phyloP scores from a whole-genome alignment of 345 rosid genomes.

The Clausena lansium region DNA sequence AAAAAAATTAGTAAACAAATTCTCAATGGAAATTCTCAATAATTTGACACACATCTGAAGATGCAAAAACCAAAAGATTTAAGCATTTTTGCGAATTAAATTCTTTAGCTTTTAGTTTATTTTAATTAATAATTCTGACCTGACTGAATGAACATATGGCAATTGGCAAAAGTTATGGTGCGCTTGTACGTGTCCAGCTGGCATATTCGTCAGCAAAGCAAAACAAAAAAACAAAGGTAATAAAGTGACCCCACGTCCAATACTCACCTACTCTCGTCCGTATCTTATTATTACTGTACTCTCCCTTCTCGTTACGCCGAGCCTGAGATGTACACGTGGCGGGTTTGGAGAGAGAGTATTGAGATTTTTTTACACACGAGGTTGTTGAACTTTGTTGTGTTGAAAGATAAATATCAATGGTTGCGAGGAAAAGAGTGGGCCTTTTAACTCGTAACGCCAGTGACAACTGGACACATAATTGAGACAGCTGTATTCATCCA shows the following conservation, averaged over 20 bases:
- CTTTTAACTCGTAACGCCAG: slow-evolving; percentile 25
- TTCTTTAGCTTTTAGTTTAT: background rate
- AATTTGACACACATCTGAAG: slow-evolving; percentile 9
- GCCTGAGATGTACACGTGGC: background rate
- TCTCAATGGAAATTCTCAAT: background rate
- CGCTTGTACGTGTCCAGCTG: slow-evolving; percentile 33
- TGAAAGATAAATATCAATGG: slow-evolving; percentile 10
- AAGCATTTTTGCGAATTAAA: slow-evolving; percentile 6
- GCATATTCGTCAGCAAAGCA: slow-evolving; percentile 18
- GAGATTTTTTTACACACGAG: background rate
- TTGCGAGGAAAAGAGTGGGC: slow-evolving; percentile 20
- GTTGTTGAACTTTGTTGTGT: background rate
- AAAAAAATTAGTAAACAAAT: background rate
- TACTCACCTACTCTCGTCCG: background rate
- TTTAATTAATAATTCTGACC: background rate
- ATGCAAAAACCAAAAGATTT: background rate
- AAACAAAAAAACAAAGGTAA: slow-evolving; percentile 14
- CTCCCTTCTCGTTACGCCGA: too few relatives aligned
- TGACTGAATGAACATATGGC: too few relatives aligned
- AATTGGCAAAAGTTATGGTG: background rate
- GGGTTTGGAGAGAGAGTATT: background rate
- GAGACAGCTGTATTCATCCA: slow-evolving; percentile 33
- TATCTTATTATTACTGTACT: background rate
- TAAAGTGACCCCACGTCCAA: slow-evolving; percentile 7
- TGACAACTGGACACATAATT: slow-evolving; percentile 43